Percentiles rank a stretch among this genome's conserved stretches.
Conservation (phyloP, 176 grass and related monocot genomes). For the Triticum aestivum region DNA sequence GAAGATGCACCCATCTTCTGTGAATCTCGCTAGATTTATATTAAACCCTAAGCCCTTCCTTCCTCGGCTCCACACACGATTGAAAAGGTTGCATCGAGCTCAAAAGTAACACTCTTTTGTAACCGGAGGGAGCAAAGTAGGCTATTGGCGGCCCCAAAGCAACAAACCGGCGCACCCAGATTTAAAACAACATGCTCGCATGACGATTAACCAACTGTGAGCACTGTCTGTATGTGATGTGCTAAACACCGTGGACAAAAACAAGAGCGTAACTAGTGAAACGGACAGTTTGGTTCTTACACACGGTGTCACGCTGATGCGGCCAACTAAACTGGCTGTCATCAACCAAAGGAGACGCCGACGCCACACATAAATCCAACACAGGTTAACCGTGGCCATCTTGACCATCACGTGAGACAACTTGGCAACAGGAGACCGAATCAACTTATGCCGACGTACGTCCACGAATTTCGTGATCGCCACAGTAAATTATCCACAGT, state of each 20-base stretch:
- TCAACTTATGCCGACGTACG: neutral
- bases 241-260: neutral
- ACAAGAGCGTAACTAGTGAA: neutral
- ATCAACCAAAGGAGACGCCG: neutral
- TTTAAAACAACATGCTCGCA: no score
- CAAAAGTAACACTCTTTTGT: no score
- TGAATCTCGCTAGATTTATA: no score
- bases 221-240: no score
- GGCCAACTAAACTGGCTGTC: neutral
- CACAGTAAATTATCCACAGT: neutral
- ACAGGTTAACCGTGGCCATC: neutral
- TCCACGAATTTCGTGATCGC: neutral
- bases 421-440: neutral
- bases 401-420: neutral
- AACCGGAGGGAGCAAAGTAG: no score
- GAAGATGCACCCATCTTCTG: no score
- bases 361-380: neutral
- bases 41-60: no score
- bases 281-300: neutral
- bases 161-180: no score
- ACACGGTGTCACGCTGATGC: neutral
- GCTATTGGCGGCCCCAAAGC: no score
- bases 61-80: no score
- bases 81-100: no score
- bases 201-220: no score